Evolutionary conservation across 192 early-diverging fungal species (phyloP).

Genomic region (Gaertneriomyces sp.): DNA sequence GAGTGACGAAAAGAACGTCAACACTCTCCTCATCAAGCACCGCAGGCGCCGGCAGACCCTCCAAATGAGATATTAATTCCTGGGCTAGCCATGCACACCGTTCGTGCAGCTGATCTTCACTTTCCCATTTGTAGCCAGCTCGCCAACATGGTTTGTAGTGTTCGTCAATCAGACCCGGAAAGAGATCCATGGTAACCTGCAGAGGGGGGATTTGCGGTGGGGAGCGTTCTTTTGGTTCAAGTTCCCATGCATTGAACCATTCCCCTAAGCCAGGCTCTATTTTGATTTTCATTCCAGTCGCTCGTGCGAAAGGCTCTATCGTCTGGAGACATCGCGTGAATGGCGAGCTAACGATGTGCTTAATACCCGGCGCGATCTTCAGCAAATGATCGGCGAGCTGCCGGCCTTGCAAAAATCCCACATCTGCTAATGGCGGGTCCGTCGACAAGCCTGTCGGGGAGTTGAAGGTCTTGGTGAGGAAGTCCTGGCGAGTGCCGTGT

Average conservation of each 20-base stretch:
- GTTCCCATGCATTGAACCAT: constrained; percentile 25
- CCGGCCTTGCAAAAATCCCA: constrained; percentile 16
- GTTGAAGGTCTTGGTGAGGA: constrained; percentile 13
- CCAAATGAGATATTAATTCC: constrained; percentile 2
- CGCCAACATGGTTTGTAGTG: not conserved
- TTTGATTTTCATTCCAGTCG: constrained; percentile 3
- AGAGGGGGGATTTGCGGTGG: constrained; percentile 3
- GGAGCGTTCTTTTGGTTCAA: not conserved
- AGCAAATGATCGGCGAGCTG: constrained; percentile 12
- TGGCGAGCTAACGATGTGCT: constrained; percentile 28
- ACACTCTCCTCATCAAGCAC: not conserved
- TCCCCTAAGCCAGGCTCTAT: constrained; percentile 33
- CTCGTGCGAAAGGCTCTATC: constrained; percentile 15
- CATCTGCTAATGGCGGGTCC: constrained; percentile 26
- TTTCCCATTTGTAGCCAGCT: constrained; percentile 22
- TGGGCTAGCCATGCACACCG: constrained; percentile 3
- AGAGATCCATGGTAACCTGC: constrained; percentile 3
- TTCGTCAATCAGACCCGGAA: constrained; percentile 12
- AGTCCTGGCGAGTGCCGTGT: constrained; percentile 34
- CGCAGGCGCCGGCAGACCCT: not conserved
- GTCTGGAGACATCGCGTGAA: constrained; percentile 39
- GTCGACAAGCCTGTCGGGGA: constrained; percentile 17
- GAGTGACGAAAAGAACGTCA: constrained; percentile 27
- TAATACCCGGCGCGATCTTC: not conserved
- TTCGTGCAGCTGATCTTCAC: constrained; percentile 23